Evolutionary conservation across 768 basidiomycete species (phyloP).

Genomic region (Tricholoma furcatifolium): DNA sequence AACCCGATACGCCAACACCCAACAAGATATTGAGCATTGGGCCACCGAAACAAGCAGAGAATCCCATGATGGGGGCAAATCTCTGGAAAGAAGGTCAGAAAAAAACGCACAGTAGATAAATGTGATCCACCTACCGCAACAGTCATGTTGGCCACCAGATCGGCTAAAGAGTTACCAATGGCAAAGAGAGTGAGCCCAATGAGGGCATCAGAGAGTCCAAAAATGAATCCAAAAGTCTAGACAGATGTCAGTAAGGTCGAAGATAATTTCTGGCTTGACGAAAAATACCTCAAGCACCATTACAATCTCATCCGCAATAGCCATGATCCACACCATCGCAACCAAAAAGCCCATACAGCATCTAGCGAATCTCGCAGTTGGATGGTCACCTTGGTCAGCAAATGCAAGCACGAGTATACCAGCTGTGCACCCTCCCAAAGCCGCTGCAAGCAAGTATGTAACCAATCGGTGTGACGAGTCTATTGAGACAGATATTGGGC

Average conservation of each 20-base stretch:
- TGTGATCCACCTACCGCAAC: constrained; percentile 63
- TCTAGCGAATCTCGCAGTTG: constrained; percentile 60
- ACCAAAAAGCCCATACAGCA: constrained; percentile 92
- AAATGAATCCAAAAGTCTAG: constrained; percentile 89
- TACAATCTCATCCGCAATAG: constrained; percentile 95
- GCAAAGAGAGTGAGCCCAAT: constrained; percentile 97
- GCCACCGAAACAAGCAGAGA: constrained; percentile 92
- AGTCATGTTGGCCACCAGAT: constrained; percentile 95
- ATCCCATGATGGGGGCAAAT: constrained; percentile 92
- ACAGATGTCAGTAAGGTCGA: background rate
- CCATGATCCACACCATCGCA: constrained; percentile 96
- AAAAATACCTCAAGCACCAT: constrained; percentile 75
- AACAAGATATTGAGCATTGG: constrained; percentile 91
- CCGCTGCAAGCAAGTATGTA: constrained; percentile 55
- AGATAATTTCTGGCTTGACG: background rate
- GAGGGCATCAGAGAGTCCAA: constrained; percentile 96
- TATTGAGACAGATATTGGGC: constrained; percentile 23
- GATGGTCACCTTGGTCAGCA: constrained; percentile 56
- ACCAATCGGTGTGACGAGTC: constrained; percentile 43
- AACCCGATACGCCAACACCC: constrained; percentile 90
- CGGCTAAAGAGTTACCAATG: constrained; percentile 93
- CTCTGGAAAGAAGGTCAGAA: constrained; percentile 36
- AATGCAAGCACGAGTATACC: constrained; percentile 59
- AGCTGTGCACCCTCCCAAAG: constrained; percentile 50
- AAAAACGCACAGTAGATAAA: background rate